phyloP scores from a whole-genome alignment of 345 rosid genomes.

The Hypericum perforatum region DNA sequence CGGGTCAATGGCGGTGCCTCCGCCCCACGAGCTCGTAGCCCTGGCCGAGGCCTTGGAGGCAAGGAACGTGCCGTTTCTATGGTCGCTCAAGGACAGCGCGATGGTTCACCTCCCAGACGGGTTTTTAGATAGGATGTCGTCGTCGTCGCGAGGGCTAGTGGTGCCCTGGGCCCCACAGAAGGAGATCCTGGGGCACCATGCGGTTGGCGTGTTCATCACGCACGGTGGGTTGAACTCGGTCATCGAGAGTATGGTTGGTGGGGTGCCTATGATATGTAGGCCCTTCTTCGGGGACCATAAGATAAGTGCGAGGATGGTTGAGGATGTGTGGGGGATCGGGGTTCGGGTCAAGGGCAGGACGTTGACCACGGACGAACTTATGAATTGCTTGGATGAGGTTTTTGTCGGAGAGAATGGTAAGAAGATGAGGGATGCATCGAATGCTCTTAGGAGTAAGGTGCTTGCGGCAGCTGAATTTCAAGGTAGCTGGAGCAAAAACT shows the following conservation, averaged over 20 bases:
- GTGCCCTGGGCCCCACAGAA: constrained; percentile 61
- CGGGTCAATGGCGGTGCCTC: constrained; percentile 23
- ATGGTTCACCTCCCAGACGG: constrained; percentile 26
- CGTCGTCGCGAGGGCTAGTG: constrained; percentile 29
- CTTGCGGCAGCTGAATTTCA: constrained; percentile 16
- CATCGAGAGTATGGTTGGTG: constrained; percentile 49
- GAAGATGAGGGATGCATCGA: constrained; percentile 24
- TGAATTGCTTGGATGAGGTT: constrained; percentile 18
- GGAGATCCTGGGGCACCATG: constrained; percentile 30
- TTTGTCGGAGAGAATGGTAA: constrained; percentile 27
- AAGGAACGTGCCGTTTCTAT: constrained; percentile 41
- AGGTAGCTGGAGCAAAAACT: constrained; percentile 34
- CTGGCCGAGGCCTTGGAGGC: constrained; percentile 48
- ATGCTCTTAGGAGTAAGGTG: constrained; percentile 21
- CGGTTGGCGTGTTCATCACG: constrained; percentile 47
- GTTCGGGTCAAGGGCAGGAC: constrained; percentile 36
- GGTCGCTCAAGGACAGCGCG: constrained; percentile 37
- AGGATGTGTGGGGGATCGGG: constrained; percentile 51
- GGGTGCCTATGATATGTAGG: constrained; percentile 76
- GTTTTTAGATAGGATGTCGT: constrained; percentile 26
- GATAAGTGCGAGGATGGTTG: constrained; percentile 37
- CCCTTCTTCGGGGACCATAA: constrained; percentile 55
- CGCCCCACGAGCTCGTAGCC: constrained; percentile 12
- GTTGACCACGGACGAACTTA: constrained; percentile 19
- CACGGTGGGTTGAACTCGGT: constrained; percentile 72